phyloP scores from a whole-genome alignment of 441 rosid genomes.

The Mallotus japonicus region DNA sequence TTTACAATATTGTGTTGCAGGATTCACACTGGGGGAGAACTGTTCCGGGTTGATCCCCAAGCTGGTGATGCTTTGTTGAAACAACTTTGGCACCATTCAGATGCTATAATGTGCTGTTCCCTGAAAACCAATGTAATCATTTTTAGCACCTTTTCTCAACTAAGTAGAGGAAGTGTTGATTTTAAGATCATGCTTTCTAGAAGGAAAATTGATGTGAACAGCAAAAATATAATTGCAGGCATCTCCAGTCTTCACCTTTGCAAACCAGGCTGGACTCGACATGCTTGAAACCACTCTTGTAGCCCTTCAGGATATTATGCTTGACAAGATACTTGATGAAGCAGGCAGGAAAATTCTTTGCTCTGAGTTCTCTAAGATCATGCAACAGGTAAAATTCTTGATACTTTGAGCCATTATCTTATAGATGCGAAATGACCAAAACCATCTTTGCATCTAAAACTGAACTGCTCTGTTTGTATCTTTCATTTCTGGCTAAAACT shows the following conservation, averaged over 20 bases:
- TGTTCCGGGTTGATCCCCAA: slow-evolving; percentile 48
- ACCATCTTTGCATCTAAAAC: neutral
- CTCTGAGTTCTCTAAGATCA: slow-evolving; percentile 79
- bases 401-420: neutral
- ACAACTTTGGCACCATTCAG: slow-evolving; percentile 82
- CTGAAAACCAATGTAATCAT: slow-evolving; percentile 66
- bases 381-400: slow-evolving; percentile 68
- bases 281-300: slow-evolving; percentile 95
- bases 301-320: slow-evolving; percentile 89
- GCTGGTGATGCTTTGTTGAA: slow-evolving; percentile 67
- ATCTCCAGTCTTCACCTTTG: slow-evolving; percentile 82
- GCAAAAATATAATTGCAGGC: slow-evolving; percentile 42
- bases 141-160: neutral
- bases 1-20: slow-evolving; percentile 33
- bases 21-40: slow-evolving; percentile 66
- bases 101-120: slow-evolving; percentile 92
- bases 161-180: neutral
- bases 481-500: neutral
- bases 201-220: neutral
- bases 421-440: neutral
- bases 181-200: neutral
- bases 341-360: slow-evolving; percentile 73
- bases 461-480: no score
- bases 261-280: slow-evolving; percentile 95
- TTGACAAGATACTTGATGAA: slow-evolving; percentile 84